Percentiles rank a stretch among this genome's conserved stretches.
These are phyloP conservation scores for Monascus ruber DNA, from an alignment of 2,329 filamentous ascomycete species.

Conservation along the genomic window DNA sequence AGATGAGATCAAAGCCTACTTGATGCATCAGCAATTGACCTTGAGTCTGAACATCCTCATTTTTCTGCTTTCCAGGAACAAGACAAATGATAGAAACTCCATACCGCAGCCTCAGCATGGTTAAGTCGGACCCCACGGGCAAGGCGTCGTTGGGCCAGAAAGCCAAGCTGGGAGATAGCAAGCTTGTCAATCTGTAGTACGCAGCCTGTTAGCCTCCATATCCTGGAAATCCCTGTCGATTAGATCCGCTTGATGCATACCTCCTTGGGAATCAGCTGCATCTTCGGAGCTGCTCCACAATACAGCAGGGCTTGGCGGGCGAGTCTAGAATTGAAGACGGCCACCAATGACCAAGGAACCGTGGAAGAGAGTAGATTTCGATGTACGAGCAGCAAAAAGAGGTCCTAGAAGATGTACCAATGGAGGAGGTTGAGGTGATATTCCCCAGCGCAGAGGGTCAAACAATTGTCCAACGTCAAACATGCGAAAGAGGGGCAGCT, in stretches of 20 bases:
- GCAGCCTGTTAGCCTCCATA: not conserved
- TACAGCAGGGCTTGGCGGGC: no score
- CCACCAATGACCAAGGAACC: slow-evolving; percentile 9
- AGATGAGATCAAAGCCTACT: slow-evolving; percentile 53
- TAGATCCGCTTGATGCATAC: slow-evolving; percentile 11
- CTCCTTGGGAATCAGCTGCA: slow-evolving; percentile 39
- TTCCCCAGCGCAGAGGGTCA: no score
- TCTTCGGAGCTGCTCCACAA: slow-evolving; percentile 9
- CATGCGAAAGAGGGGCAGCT: no score
- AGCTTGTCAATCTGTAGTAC: slow-evolving; percentile 78
- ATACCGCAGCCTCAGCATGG: slow-evolving; percentile 73
- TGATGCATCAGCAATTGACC: slow-evolving; percentile 2
- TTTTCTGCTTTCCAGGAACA: not conserved
- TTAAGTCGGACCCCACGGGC: slow-evolving; percentile 83
- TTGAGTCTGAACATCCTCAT: not conserved
- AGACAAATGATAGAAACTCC: slow-evolving; percentile 4
- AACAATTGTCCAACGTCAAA: no score
- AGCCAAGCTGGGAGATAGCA: slow-evolving; percentile 76
- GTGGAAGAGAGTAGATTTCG: no score
- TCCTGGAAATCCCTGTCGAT: slow-evolving; percentile 2
- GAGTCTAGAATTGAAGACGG: slow-evolving; percentile 44
- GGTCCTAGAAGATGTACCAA: no score
- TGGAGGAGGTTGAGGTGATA: no score
- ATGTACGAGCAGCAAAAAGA: no score
- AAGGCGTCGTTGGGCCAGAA: slow-evolving; percentile 75